Conservation (phyloP, 352 stramenopile species). For the Phytophthora crassamura region DNA sequence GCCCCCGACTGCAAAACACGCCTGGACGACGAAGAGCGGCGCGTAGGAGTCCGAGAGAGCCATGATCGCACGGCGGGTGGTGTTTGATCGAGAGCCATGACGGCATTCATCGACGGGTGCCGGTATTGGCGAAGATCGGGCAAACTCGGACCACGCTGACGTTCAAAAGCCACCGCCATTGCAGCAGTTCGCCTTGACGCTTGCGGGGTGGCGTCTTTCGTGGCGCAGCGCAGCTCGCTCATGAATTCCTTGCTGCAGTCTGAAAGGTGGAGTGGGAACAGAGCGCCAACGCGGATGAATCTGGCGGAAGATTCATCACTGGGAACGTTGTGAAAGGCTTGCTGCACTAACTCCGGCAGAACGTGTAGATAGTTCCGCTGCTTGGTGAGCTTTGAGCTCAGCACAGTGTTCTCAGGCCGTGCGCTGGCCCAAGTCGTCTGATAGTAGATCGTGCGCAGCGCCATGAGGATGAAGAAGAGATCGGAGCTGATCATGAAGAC, state of each 20-base stretch:
- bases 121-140: no score
- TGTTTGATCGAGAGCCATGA: no score
- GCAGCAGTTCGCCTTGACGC: no score
- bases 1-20: no score
- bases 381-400: no score
- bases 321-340: not conserved
- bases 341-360: not conserved
- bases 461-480: conserved; percentile 8
- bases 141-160: no score
- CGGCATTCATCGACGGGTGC: no score
- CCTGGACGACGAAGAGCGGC: no score
- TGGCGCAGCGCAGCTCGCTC: not conserved
- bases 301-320: not conserved
- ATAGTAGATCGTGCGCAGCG: conserved; percentile 5
- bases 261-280: conserved; percentile 3
- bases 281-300: not conserved
- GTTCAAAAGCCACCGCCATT: no score
- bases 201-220: not conserved
- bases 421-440: not conserved
- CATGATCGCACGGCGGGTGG: no score
- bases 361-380: not conserved
- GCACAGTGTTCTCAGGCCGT: not conserved
- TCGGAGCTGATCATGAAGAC: conserved; percentile 24
- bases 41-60: no score
- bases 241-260: conserved; percentile 4